Percentiles rank a stretch among this genome's conserved stretches.
phyloP scores from a whole-genome alignment of 768 basidiomycete genomes.

The Tubosaeta sp. region DNA sequence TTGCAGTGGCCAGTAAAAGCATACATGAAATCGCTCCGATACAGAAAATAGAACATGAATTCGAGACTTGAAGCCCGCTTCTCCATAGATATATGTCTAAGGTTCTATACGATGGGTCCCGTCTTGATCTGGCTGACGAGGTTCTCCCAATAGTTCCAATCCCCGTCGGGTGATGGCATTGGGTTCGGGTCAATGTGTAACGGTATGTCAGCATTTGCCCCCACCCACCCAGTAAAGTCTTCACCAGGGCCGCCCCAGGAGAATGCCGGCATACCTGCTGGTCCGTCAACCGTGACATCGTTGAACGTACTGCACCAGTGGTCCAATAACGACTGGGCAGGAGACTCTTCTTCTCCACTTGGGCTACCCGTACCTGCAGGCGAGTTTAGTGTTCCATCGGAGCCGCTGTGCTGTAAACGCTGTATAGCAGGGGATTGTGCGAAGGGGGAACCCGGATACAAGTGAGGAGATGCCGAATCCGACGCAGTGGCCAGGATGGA shows the following conservation, averaged over 20 bases:
- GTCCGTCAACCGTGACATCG: conserved; percentile 54
- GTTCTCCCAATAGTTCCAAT: conserved; percentile 81
- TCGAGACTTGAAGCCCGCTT: conserved; percentile 7
- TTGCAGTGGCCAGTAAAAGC: conserved; percentile 1
- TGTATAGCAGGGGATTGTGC: conserved; percentile 51
- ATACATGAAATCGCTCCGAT: conserved; percentile 6
- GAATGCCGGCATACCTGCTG: conserved; percentile 41
- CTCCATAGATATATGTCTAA: conserved; percentile 3
- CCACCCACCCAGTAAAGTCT: conserved; percentile 60
- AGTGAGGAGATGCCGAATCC: conserved; percentile 17
- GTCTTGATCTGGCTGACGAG: conserved; percentile 55
- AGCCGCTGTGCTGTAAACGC: conserved; percentile 48
- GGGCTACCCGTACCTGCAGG: conserved; percentile 70
- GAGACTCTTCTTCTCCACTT: conserved; percentile 64
- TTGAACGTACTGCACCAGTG: conserved; percentile 84
- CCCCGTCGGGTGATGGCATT: conserved; percentile 54
- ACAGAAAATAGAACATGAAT: conserved; percentile 6
- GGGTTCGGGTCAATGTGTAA: conserved; percentile 41
- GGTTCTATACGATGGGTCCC: conserved; percentile 30
- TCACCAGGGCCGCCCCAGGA: conserved; percentile 60
- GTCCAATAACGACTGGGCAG: conserved; percentile 75
- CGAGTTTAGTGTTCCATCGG: conserved; percentile 48
- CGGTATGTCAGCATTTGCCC: conserved; percentile 35
- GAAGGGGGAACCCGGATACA: conserved; percentile 28
- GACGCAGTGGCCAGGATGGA: conserved; percentile 22